Evolutionary conservation across 148 eudicot genomes (phyloP).

Genomic region (Oxyria digyna): DNA sequence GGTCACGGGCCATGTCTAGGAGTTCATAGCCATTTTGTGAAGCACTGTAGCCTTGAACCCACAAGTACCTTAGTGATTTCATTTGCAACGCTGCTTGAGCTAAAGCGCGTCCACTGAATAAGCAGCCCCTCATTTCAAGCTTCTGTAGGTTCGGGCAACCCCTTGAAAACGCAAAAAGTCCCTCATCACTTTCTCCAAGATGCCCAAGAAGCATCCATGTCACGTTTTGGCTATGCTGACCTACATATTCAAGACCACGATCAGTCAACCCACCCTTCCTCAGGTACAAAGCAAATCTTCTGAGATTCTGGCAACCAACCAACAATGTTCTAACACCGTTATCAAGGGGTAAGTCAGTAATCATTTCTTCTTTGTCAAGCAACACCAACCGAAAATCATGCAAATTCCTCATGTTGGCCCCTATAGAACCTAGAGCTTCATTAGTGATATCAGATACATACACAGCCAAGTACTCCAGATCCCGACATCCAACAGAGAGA

Average conservation of each 20-base stretch:
- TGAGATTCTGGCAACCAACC: constrained; percentile 54
- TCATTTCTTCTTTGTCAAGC: constrained; percentile 51
- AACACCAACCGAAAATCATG: constrained; percentile 71
- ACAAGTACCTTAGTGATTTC: constrained; percentile 59
- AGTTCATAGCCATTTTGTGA: constrained; percentile 31
- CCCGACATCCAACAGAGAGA: constrained; percentile 63
- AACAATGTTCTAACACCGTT: constrained; percentile 66
- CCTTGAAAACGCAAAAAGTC: constrained; percentile 55
- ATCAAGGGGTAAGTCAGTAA: constrained; percentile 82
- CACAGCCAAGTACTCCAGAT: constrained; percentile 76
- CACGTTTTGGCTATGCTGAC: constrained; percentile 50
- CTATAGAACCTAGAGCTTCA: constrained; percentile 50
- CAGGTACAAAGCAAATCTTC: constrained; percentile 70
- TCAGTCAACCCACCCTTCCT: constrained; percentile 60
- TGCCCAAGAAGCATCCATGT: constrained; percentile 89
- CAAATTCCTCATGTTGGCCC: constrained; percentile 45
- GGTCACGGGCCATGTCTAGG: constrained; percentile 42
- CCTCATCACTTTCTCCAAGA: constrained; percentile 71
- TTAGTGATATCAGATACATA: constrained; percentile 79
- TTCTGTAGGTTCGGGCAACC: constrained; percentile 81
- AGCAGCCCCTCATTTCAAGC: constrained; percentile 76
- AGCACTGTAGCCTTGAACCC: constrained; percentile 85
- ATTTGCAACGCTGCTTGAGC: constrained; percentile 33
- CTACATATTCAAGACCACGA: constrained; percentile 59
- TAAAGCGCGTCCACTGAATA: constrained; percentile 58